Percentiles rank a stretch among this genome's conserved stretches.
phyloP scores from a whole-genome alignment of 257 asterid genomes.

The Solanum acaule region DNA sequence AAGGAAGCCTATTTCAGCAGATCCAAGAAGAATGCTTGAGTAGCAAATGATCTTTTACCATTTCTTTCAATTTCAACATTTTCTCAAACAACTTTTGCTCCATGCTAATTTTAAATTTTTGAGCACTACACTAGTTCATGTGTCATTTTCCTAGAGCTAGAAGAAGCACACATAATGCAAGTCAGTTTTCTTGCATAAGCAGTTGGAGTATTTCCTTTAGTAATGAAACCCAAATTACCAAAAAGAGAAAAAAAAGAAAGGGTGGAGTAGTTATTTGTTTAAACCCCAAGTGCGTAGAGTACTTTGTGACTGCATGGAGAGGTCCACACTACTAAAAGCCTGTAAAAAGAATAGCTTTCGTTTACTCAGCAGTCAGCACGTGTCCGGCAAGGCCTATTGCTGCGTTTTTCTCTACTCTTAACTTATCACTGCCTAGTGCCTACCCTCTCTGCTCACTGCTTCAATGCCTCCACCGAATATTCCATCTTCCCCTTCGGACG shows the following conservation, averaged over 20 bases:
- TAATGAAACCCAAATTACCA: neutral
- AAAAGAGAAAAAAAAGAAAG: neutral
- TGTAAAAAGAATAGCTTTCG: constrained; percentile 17
- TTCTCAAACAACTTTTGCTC: neutral
- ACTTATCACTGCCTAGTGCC: no score
- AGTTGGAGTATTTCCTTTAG: no score
- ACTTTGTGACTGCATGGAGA: constrained; percentile 6
- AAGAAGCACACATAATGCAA: neutral
- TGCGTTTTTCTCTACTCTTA: neutral
- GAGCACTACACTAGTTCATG: neutral
- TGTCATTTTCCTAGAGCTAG: neutral
- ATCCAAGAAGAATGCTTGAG: constrained; percentile 24
- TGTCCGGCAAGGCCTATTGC: constrained; percentile 35
- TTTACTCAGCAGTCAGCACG: constrained; percentile 19
- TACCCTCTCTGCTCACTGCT: neutral
- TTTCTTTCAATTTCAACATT: neutral
- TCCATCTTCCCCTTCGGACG: neutral
- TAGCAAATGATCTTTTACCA: neutral
- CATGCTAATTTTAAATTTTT: neutral
- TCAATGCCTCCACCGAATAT: neutral
- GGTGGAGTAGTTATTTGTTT: neutral
- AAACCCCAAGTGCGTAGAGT: neutral
- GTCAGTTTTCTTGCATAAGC: neutral
- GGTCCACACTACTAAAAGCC: constrained; percentile 1
- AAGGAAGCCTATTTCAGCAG: neutral